Evolutionary conservation across 768 basidiomycete genomes (phyloP).

Genomic region (Coprinopsis strossmayeri): DNA sequence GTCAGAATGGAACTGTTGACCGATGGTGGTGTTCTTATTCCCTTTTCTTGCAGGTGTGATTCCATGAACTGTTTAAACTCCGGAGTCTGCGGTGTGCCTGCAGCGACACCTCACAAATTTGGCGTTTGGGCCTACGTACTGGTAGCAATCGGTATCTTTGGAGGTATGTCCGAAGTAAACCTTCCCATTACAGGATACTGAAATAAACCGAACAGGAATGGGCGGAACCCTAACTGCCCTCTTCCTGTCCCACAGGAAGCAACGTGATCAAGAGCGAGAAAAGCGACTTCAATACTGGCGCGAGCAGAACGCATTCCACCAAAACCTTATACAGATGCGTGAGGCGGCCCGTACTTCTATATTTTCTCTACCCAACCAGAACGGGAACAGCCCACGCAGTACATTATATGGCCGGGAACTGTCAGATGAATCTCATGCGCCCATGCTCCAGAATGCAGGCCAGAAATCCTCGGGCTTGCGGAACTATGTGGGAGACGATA

Average conservation of each 20-base stretch:
- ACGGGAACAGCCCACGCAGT: constrained; percentile 40
- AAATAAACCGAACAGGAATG: no score
- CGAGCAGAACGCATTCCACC: constrained; percentile 78
- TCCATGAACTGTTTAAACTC: constrained; percentile 66
- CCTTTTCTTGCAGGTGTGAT: constrained; percentile 44
- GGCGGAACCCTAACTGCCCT: constrained; percentile 60
- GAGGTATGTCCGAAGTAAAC: constrained; percentile 45
- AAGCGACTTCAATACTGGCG: constrained; percentile 87
- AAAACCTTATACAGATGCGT: constrained; percentile 75
- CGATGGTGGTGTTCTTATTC: background rate
- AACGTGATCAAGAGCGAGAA: constrained; percentile 71
- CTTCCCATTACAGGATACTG: no score
- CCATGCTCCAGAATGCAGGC: constrained; percentile 42
- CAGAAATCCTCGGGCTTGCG: constrained; percentile 52
- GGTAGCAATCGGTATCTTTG: constrained; percentile 65
- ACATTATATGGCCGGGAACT: constrained; percentile 38
- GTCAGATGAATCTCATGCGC: constrained; percentile 50
- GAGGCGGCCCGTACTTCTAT: constrained; percentile 66
- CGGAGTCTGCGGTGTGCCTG: constrained; percentile 56
- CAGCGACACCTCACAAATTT: constrained; percentile 57
- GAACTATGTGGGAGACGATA: constrained; percentile 41
- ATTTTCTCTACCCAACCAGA: constrained; percentile 40
- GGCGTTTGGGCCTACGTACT: constrained; percentile 65
- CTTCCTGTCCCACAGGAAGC: constrained; percentile 64
- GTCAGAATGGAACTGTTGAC: constrained; percentile 12